phyloP scores from a whole-genome alignment of 2,329 filamentous ascomycete species.

The Colletotrichum sp. region DNA sequence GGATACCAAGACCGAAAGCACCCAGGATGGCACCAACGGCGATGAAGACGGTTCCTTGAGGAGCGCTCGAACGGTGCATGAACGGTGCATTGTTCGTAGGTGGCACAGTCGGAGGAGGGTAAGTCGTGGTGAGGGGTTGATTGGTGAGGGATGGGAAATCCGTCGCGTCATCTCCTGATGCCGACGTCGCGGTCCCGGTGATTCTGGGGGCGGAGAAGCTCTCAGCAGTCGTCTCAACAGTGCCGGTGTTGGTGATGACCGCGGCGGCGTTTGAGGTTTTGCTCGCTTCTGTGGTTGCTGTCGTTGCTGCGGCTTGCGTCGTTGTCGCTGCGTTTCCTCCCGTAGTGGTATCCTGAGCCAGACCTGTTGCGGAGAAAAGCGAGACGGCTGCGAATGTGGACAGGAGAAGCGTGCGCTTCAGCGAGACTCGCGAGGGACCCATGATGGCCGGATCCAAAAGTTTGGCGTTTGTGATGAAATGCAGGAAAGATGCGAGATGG shows the following conservation, averaged over 20 bases:
- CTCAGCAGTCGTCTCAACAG: constrained; percentile 16
- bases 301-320: constrained; percentile 9
- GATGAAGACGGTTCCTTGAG: constrained; percentile 96
- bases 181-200: constrained; percentile 22
- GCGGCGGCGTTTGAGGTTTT: constrained; percentile 19
- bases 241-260: constrained; percentile 25
- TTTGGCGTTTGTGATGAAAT: background rate
- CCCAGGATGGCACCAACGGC: constrained; percentile 88
- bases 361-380: constrained; percentile 33
- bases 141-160: constrained; percentile 49
- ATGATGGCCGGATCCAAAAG: background rate
- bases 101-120: constrained; percentile 78
- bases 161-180: constrained; percentile 28
- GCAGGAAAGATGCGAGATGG: background rate
- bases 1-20: constrained; percentile 79
- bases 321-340: background rate
- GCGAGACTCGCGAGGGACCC: constrained; percentile 7
- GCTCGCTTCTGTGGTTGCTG: constrained; percentile 16
- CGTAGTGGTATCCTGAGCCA: constrained; percentile 34
- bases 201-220: constrained; percentile 22
- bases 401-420: constrained; percentile 65
- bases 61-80: constrained; percentile 85
- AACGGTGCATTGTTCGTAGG: constrained; percentile 86
- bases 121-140: constrained; percentile 52
- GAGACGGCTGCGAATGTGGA: constrained; percentile 72